Percentiles rank a stretch among this genome's conserved stretches.
These are phyloP conservation scores for Udeniomyces megalosporus DNA, from an alignment of 768 basidiomycete genomes.

Conservation along the genomic window DNA sequence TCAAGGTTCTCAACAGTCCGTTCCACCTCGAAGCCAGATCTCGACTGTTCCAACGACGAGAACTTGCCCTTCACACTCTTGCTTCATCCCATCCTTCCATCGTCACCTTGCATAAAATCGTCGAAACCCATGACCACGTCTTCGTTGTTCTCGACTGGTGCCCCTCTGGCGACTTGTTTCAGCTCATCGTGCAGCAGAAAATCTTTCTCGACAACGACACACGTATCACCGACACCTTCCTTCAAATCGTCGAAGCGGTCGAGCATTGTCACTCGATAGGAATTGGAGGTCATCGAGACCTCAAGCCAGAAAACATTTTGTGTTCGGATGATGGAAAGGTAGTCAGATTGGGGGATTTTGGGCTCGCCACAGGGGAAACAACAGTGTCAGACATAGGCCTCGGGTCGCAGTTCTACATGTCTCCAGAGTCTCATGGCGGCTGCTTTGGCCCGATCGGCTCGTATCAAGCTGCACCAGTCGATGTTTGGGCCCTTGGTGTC, in stretches of 20 bases:
- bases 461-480: slow-evolving; percentile 80
- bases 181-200: slow-evolving; percentile 48
- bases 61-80: slow-evolving; percentile 40
- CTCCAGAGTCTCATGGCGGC: slow-evolving; percentile 39
- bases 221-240: neutral
- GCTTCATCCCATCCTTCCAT: slow-evolving; percentile 39
- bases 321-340: slow-evolving; percentile 55
- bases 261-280: slow-evolving; percentile 47
- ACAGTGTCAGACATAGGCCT: slow-evolving; percentile 67
- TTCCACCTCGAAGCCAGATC: slow-evolving; percentile 41
- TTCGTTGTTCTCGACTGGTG: slow-evolving; percentile 86
- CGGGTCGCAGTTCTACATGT: neutral
- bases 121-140: slow-evolving; percentile 44
- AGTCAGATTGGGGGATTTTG: slow-evolving; percentile 86
- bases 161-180: slow-evolving; percentile 75
- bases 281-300: slow-evolving; percentile 86
- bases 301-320: slow-evolving; percentile 92
- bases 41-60: slow-evolving; percentile 52
- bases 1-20: slow-evolving; percentile 61
- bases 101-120: slow-evolving; percentile 47
- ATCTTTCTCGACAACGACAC: slow-evolving; percentile 23
- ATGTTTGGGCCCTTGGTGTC: slow-evolving; percentile 89
- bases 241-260: neutral
- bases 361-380: slow-evolving; percentile 72
- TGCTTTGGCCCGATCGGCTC: slow-evolving; percentile 41